These are phyloP conservation scores for Candida anutae DNA, from an alignment of 1,139 yeast genomes.

Conservation along the genomic window DNA sequence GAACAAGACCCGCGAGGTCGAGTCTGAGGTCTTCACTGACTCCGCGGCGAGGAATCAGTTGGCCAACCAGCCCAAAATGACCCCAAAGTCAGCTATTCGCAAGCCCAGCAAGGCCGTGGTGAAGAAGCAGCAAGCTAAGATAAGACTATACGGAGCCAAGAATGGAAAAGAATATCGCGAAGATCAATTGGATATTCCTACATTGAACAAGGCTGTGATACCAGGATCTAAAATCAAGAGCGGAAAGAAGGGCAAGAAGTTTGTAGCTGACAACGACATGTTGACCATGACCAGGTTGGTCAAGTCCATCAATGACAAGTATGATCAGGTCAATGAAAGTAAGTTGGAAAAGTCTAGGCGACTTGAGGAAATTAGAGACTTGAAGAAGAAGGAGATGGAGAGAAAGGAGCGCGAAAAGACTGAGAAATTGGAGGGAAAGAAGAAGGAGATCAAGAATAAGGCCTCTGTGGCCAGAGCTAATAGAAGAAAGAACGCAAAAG, in stretches of 20 bases:
- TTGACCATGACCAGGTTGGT: slow-evolving; percentile 61
- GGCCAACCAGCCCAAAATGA: slow-evolving; percentile 52
- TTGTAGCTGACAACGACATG: slow-evolving; percentile 66
- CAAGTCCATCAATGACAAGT: slow-evolving; percentile 71
- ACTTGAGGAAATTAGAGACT: slow-evolving; percentile 81
- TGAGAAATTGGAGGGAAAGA: slow-evolving; percentile 67
- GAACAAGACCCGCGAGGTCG: slow-evolving; percentile 49
- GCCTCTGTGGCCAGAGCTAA: slow-evolving; percentile 59
- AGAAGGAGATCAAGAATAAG: slow-evolving; percentile 64
- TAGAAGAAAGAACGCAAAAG: slow-evolving; percentile 60
- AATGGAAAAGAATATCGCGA: slow-evolving; percentile 65
- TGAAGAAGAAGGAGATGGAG: slow-evolving; percentile 81
- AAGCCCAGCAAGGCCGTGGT: slow-evolving; percentile 45
- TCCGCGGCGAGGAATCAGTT: slow-evolving; percentile 58
- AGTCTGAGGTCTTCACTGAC: slow-evolving; percentile 61
- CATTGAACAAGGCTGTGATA: slow-evolving; percentile 69
- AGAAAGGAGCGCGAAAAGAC: slow-evolving; percentile 67
- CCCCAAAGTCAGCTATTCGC: slow-evolving; percentile 50
- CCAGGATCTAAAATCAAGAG: slow-evolving; percentile 74
- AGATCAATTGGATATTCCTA: slow-evolving; percentile 70
- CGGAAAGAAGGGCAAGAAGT: slow-evolving; percentile 92
- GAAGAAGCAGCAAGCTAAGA: slow-evolving; percentile 58
- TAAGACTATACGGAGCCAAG: slow-evolving; percentile 63
- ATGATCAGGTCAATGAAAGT: slow-evolving; percentile 79
- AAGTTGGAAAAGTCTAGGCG: slow-evolving; percentile 85